Evolutionary conservation across 2,329 filamentous ascomycete species (phyloP).

Genomic region (Scytalidium lignicola): DNA sequence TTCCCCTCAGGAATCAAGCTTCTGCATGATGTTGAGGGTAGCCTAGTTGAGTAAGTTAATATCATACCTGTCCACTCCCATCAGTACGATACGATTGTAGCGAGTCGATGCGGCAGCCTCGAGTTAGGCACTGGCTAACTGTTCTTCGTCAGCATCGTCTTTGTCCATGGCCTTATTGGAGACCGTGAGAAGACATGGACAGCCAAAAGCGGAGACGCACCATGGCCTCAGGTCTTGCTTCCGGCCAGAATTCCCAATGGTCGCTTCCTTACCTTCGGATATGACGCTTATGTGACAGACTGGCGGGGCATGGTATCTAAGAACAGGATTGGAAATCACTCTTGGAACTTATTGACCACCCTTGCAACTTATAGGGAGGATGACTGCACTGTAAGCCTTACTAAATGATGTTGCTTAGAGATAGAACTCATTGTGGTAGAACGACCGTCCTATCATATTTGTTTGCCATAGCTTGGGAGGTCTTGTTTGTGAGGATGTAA

Average conservation of each 20-base stretch:
- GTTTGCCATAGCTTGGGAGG: conserved; percentile 15
- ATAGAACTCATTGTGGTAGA: conserved; percentile 4
- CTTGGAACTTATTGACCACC: conserved; percentile 24
- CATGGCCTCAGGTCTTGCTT: conserved; percentile 32
- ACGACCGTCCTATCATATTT: conserved; percentile 13
- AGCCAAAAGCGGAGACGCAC: conserved; percentile 17
- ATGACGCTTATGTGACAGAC: conserved; percentile 27
- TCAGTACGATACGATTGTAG: too few relatives aligned
- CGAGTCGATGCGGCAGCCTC: too few relatives aligned
- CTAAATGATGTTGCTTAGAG: too few relatives aligned
- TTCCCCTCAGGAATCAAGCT: too few relatives aligned
- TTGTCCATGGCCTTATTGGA: conserved; percentile 37
- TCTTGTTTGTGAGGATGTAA: conserved; percentile 8
- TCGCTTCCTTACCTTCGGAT: conserved; percentile 36
- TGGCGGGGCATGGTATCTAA: conserved; percentile 22
- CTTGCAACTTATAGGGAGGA: conserved; percentile 21
- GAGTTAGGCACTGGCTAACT: too few relatives aligned
- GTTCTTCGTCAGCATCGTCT: conserved; percentile 32
- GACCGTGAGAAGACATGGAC: conserved; percentile 35
- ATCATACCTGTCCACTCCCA: too few relatives aligned
- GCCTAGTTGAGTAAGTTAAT: too few relatives aligned
- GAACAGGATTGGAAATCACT: conserved; percentile 25
- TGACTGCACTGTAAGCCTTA: too few relatives aligned
- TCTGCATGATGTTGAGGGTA: too few relatives aligned
- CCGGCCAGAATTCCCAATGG: conserved; percentile 24